Percentiles rank a stretch among this genome's conserved stretches.
Evolutionary conservation across 2,329 filamentous ascomycete genomes (phyloP).

Genomic region (Colletotrichum cereale): DNA sequence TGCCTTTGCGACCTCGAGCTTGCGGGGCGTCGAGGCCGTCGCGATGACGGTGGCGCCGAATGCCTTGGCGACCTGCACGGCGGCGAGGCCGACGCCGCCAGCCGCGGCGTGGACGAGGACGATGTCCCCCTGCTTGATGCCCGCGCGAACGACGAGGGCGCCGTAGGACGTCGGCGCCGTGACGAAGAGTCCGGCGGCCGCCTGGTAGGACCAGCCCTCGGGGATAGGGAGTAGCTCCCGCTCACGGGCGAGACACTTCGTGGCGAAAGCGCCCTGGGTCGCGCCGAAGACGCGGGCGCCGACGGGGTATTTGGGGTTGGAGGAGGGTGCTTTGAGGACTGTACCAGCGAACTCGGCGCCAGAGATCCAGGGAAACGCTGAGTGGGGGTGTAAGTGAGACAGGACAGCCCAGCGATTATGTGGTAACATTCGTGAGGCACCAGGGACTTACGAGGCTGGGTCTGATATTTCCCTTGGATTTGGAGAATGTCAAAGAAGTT

Average conservation of each 20-base stretch:
- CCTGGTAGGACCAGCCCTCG: conserved; percentile 82
- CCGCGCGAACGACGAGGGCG: conserved; percentile 82
- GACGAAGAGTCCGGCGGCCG: conserved; percentile 90
- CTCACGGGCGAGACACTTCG: conserved; percentile 77
- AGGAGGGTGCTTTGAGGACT: conserved; percentile 74
- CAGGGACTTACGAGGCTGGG: conserved; percentile 74
- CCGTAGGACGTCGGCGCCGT: conserved; percentile 93
- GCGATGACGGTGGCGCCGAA: conserved; percentile 93
- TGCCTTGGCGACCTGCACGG: conserved; percentile 93
- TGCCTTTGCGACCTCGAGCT: conserved; percentile 80
- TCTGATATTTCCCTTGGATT: conserved; percentile 94
- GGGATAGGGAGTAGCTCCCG: conserved; percentile 79
- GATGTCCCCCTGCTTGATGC: conserved; percentile 82
- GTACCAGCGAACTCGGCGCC: conserved; percentile 90
- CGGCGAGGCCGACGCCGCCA: conserved; percentile 90
- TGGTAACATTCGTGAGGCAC: neutral
- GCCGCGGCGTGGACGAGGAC: conserved; percentile 94
- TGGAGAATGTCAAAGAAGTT: conserved; percentile 99
- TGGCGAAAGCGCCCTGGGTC: conserved; percentile 87
- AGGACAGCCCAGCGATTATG: neutral
- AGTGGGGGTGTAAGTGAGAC: neutral
- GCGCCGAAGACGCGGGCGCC: conserved; percentile 91
- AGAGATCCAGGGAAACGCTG: conserved; percentile 85
- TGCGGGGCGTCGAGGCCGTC: conserved; percentile 84
- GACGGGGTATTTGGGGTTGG: conserved; percentile 74